phyloP scores from a whole-genome alignment of 352 stramenopile species.

The Halophytophthora polymorphica region DNA sequence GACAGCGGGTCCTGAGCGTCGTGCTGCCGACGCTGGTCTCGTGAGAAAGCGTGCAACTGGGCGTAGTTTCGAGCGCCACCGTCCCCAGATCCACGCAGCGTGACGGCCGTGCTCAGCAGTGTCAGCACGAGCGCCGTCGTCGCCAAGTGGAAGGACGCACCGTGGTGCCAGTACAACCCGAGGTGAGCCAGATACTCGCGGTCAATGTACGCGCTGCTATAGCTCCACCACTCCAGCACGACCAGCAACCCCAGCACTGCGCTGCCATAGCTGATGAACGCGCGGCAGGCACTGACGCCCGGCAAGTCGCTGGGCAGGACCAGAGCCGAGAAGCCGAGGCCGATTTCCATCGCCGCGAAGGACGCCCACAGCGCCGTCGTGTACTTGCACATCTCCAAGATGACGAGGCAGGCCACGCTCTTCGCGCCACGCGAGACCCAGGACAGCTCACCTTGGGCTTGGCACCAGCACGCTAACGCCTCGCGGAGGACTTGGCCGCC shows the following conservation, averaged over 20 bases:
- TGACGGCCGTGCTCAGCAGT: slow-evolving; percentile 23
- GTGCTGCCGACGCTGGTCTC: slow-evolving; percentile 9
- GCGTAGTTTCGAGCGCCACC: slow-evolving; percentile 9
- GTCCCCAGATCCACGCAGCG: slow-evolving; percentile 11
- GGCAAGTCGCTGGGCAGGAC: slow-evolving; percentile 3
- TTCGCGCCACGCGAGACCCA: slow-evolving; percentile 51
- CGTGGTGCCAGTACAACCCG: slow-evolving; percentile 33
- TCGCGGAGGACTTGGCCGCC: slow-evolving; percentile 20
- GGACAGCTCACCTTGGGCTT: slow-evolving; percentile 22
- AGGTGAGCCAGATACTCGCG: slow-evolving; percentile 29
- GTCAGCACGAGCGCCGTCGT: slow-evolving; percentile 27
- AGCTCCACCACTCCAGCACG: slow-evolving; percentile 51
- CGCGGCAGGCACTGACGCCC: slow-evolving; percentile 6
- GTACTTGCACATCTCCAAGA: slow-evolving; percentile 57
- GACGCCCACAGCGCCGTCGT: slow-evolving; percentile 40
- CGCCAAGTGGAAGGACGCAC: slow-evolving; percentile 37
- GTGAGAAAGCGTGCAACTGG: slow-evolving; percentile 22
- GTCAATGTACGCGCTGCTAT: slow-evolving; percentile 50
- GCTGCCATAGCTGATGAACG: slow-evolving; percentile 36
- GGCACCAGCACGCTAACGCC: slow-evolving; percentile 47
- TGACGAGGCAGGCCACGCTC: slow-evolving; percentile 54
- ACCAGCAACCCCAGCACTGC: slow-evolving; percentile 34
- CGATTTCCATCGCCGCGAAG: slow-evolving; percentile 16
- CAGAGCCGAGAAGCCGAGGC: slow-evolving; percentile 18
- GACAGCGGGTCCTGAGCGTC: slow-evolving; percentile 38